Percentiles rank a stretch among this genome's conserved stretches.
These are phyloP conservation scores for Pseudogymnoascus sp. DNA, from an alignment of 2,329 filamentous ascomycete genomes.

Conservation along the genomic window DNA sequence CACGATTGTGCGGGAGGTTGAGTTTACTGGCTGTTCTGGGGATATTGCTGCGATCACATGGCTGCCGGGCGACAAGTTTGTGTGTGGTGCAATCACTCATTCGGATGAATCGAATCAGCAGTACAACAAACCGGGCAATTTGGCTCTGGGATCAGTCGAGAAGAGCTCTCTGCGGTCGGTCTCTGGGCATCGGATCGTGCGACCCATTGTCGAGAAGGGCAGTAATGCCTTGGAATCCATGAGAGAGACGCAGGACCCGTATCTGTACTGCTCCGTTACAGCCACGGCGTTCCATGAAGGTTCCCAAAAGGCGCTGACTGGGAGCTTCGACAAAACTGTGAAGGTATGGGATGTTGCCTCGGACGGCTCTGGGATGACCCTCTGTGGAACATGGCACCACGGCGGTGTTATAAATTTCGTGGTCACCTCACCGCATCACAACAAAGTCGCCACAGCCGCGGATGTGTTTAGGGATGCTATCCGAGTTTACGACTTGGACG, in stretches of 20 bases:
- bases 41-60: conserved; percentile 52
- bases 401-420: conserved; percentile 56
- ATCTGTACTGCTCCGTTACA: conserved; percentile 57
- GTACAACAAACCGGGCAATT: conserved; percentile 57
- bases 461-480: conserved; percentile 47
- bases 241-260: conserved; percentile 51
- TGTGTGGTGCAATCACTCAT: conserved; percentile 56
- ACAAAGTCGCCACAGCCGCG: conserved; percentile 50
- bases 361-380: conserved; percentile 34
- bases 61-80: conserved; percentile 43
- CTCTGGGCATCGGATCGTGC: conserved; percentile 48
- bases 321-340: conserved; percentile 53
- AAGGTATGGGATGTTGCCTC: conserved; percentile 46
- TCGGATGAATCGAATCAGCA: conserved; percentile 56
- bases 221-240: conserved; percentile 50
- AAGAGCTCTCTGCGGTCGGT: conserved; percentile 41
- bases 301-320: conserved; percentile 45
- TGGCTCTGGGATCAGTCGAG: conserved; percentile 45
- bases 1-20: conserved; percentile 38
- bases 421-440: conserved; percentile 36
- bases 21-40: conserved; percentile 54
- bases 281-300: conserved; percentile 47
- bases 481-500: conserved; percentile 44
- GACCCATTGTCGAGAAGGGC: conserved; percentile 43
- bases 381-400: conserved; percentile 46